phyloP scores from a whole-genome alignment of 305 asterid species.

The Fraxinus platypoda region DNA sequence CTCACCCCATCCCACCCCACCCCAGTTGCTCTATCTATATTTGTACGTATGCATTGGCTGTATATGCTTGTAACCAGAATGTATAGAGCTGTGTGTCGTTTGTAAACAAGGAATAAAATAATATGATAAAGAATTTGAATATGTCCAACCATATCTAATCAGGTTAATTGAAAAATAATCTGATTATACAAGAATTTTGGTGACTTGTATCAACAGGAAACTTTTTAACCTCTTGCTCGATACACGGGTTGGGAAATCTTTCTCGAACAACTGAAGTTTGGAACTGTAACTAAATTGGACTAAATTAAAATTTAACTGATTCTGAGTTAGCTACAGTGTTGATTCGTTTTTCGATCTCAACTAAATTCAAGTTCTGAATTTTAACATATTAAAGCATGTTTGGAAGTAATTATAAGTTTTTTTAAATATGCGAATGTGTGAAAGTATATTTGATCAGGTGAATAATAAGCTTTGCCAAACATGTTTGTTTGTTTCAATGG shows the following conservation, averaged over 20 bases:
- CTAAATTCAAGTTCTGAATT: not conserved
- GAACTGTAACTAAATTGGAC: not conserved
- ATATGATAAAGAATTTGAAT: not conserved
- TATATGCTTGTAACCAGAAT: constrained; percentile 81
- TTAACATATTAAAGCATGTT: not conserved
- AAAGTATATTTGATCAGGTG: not conserved
- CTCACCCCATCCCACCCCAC: constrained; percentile 3
- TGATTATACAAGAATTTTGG: not conserved
- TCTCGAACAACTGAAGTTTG: not conserved
- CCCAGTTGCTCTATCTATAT: constrained; percentile 8
- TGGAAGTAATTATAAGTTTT: not conserved
- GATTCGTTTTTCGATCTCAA: not conserved
- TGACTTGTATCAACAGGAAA: not conserved
- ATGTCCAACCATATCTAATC: not conserved
- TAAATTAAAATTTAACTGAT: not conserved
- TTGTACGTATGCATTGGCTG: constrained; percentile 65
- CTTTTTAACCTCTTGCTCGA: not conserved
- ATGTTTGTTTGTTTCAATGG: not conserved
- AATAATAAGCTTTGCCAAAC: not conserved
- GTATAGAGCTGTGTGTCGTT: constrained; percentile 76
- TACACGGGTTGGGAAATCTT: not conserved
- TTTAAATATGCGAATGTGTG: not conserved
- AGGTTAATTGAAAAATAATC: not conserved
- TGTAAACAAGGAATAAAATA: constrained; percentile 28
- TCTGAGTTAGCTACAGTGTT: not conserved